phyloP scores from a whole-genome alignment of 768 basidiomycete genomes.

The Artomyces pyxidatus region DNA sequence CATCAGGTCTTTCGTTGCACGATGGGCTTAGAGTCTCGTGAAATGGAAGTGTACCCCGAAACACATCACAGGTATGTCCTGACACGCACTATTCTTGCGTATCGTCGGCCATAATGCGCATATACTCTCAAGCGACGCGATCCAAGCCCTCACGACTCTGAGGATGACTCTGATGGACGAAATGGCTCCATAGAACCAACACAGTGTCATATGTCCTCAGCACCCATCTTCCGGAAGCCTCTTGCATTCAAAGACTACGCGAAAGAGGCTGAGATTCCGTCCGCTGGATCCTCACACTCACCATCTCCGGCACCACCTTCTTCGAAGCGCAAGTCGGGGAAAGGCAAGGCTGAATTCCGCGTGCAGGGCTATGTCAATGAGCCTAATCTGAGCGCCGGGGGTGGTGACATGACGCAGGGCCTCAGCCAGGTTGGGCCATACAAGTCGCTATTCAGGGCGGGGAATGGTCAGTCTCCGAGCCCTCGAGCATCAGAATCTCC shows the following conservation, averaged over 20 bases:
- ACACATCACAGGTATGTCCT: too few species aligned
- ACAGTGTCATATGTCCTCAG: too few species aligned
- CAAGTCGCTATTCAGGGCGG: slow-evolving; percentile 12
- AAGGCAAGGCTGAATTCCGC: slow-evolving; percentile 12
- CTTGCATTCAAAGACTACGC: neutral
- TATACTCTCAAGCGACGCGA: too few species aligned
- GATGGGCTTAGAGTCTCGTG: too few species aligned
- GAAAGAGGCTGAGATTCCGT: neutral
- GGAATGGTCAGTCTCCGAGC: slow-evolving; percentile 2
- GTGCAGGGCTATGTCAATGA: slow-evolving; percentile 13
- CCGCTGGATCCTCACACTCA: neutral
- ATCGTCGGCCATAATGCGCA: too few species aligned
- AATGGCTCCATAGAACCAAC: too few species aligned
- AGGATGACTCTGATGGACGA: neutral
- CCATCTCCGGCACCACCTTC: neutral
- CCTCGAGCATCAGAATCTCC: neutral
- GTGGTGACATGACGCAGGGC: slow-evolving; percentile 9
- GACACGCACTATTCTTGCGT: too few species aligned
- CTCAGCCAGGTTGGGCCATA: slow-evolving; percentile 8
- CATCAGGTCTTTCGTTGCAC: too few species aligned
- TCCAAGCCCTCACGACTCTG: neutral
- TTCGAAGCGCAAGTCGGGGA: neutral
- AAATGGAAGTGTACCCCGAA: neutral
- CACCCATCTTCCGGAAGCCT: neutral
- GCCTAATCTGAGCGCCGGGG: slow-evolving; percentile 11